phyloP scores from a whole-genome alignment of 2,329 filamentous ascomycete genomes.

The Fusarium neocosmosporiellum region DNA sequence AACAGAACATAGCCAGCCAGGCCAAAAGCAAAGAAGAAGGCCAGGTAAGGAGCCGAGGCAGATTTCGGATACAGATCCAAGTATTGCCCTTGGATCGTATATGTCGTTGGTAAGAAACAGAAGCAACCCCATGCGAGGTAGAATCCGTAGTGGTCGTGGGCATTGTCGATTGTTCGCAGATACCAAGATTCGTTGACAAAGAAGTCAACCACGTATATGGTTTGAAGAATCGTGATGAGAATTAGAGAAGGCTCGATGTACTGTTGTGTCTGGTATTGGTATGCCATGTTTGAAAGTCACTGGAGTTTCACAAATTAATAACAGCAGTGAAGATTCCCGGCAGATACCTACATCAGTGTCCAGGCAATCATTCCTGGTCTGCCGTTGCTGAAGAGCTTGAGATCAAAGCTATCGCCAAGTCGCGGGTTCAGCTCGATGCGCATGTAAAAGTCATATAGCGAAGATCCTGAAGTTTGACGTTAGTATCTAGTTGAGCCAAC shows the following conservation, averaged over 20 bases:
- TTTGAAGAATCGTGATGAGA: conserved; percentile 56
- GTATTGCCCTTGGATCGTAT: conserved; percentile 61
- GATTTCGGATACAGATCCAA: conserved; percentile 54
- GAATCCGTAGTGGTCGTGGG: conserved; percentile 58
- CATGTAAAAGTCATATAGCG: conserved; percentile 58
- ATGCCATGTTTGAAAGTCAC: conserved; percentile 46
- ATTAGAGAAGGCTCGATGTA: conserved; percentile 52
- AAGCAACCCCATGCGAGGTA: conserved; percentile 58
- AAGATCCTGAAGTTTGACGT: conserved; percentile 43
- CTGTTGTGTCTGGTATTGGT: conserved; percentile 55
- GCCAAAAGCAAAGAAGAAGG: conserved; percentile 35
- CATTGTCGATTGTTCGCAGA: conserved; percentile 57
- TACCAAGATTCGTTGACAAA: conserved; percentile 63
- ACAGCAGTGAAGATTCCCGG: conserved; percentile 5
- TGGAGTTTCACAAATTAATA: conserved; percentile 23
- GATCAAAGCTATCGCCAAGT: conserved; percentile 55
- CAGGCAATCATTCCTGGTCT: conserved; percentile 60
- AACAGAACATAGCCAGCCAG: conserved; percentile 55
- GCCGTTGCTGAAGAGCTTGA: conserved; percentile 61
- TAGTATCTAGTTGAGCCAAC: background rate
- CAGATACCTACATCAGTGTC: conserved; percentile 54
- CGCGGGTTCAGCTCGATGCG: conserved; percentile 60
- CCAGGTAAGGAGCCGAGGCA: conserved; percentile 39
- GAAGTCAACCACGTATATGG: conserved; percentile 59
- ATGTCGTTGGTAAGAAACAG: conserved; percentile 57